Evolutionary conservation across 2,329 filamentous ascomycete species (phyloP).

Genomic region (Ilyonectria robusta): DNA sequence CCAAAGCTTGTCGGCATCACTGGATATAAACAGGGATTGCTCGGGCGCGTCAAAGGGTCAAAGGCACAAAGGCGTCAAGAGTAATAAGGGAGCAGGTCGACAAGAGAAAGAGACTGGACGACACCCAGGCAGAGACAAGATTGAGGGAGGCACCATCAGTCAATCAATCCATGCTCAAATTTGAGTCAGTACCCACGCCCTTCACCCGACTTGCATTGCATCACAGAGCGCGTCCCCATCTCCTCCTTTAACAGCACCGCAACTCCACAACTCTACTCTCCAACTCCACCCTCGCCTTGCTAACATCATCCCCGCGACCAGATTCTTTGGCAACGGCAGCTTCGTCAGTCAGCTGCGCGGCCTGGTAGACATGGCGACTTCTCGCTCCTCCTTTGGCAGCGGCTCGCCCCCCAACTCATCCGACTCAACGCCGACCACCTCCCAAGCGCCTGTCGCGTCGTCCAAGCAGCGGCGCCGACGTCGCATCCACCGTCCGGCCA

Average conservation of each 20-base stretch:
- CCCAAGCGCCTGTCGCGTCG: constrained; percentile 40
- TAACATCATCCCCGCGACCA: constrained; percentile 36
- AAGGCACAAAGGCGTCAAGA: constrained; percentile 28
- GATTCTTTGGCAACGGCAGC: constrained; percentile 46
- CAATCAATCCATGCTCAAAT: constrained; percentile 44
- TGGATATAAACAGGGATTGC: constrained; percentile 46
- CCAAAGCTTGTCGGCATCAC: constrained; percentile 38
- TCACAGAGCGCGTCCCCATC: constrained; percentile 14
- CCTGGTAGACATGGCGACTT: constrained; percentile 48
- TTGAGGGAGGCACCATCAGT: constrained; percentile 13
- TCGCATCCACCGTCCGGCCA: constrained; percentile 57
- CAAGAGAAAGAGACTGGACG: constrained; percentile 33
- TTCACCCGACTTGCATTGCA: not conserved
- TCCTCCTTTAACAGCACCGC: not conserved
- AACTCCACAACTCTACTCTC: constrained; percentile 7
- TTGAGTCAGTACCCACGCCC: constrained; percentile 46
- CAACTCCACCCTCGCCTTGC: constrained; percentile 9
- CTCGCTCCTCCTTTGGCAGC: constrained; percentile 31
- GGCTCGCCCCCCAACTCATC: constrained; percentile 33
- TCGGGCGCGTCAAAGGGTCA: constrained; percentile 39
- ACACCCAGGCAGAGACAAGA: constrained; percentile 25
- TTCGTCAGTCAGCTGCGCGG: constrained; percentile 49
- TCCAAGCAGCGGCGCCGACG: constrained; percentile 46
- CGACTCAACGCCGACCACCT: constrained; percentile 45
- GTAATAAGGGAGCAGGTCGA: constrained; percentile 28